Base-by-base conservation (phyloP, 2,329 filamentous ascomycete species). In the Trichoderma breve region DNA sequence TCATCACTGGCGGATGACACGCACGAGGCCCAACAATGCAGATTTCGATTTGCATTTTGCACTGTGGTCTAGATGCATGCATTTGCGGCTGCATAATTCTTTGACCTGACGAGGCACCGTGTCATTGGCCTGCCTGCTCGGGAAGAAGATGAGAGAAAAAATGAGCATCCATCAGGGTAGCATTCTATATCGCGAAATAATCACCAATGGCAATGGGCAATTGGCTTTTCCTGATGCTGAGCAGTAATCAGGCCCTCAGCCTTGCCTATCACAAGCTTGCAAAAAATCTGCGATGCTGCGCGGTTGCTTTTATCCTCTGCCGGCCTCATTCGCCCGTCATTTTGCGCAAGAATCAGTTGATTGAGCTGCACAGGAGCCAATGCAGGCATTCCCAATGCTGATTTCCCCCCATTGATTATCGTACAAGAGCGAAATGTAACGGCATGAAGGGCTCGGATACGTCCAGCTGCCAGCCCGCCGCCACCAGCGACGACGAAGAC, bases 21-120 rank as follows among this genome's bases (percentile, higher is more conserved):
- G 55, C 53, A 69, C 66, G 34, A 51, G 66, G 66, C 55, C 65
- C 36, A 62, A 62, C 55, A 36, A 51, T 53, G 55, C 67, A 61
- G 55, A 51, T 26, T 62, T 30, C 11, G 21, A 53, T 18, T 43
- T 43, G 39, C 39, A 43, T 53, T 43, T 43, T 60, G 55, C 66
- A 70, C 57, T 62, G 67, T 62, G 67, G 57, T 34, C 57, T 34
- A 53, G 67, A 62, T 53, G 67, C 67, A n/a, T 70, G 67, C 66
- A 36, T 69, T 53, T 61, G 66, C 57, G 34, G 51, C 64, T 62
- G 66, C 57, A 70, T 70, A 70, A 70, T 70, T 62, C 67, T 70
- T 70, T 57, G 57, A 62, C 67, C 32, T 70, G 24, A 70, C 67
- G 67, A 70, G 67, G 67, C 67, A 70, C 14, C 57, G 21, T 21